These are phyloP conservation scores for Boletus fagicola DNA, from an alignment of 768 basidiomycete genomes.

Conservation along the genomic window DNA sequence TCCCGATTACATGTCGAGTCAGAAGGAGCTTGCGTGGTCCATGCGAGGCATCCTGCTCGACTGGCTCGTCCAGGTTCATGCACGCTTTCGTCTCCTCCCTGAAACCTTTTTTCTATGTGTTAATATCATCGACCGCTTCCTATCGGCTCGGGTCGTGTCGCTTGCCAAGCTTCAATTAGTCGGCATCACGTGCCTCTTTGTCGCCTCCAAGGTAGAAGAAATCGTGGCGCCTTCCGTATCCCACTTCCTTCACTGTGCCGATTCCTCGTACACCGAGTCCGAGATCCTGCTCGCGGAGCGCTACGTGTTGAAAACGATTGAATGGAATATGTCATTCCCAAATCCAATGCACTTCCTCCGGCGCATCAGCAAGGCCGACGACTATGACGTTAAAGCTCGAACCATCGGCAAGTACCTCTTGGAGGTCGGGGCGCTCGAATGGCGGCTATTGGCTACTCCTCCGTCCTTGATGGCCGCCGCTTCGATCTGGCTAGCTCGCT, in stretches of 20 bases:
- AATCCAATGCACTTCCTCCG: constrained; percentile 89
- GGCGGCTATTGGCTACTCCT: constrained; percentile 67
- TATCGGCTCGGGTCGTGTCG: constrained; percentile 69
- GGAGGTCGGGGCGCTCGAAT: constrained; percentile 82
- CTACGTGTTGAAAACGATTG: constrained; percentile 81
- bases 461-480: constrained; percentile 84
- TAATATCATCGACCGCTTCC: constrained; percentile 82
- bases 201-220: constrained; percentile 92
- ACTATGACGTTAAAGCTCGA: constrained; percentile 80
- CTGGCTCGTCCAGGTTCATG: constrained; percentile 92
- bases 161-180: constrained; percentile 88
- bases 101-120: constrained; percentile 89
- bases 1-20: constrained; percentile 79
- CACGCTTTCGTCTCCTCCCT: constrained; percentile 78
- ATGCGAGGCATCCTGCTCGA: constrained; percentile 89
- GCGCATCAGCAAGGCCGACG: constrained; percentile 89
- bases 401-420: constrained; percentile 90
- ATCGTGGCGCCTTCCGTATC: constrained; percentile 81
- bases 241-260: constrained; percentile 78
- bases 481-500: constrained; percentile 80
- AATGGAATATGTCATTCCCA: constrained; percentile 84
- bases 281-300: constrained; percentile 89
- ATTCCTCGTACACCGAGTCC: constrained; percentile 69
- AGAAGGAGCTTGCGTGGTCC: constrained; percentile 83
- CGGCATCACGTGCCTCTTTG: constrained; percentile 82